Conservation (phyloP, 495 filamentous ascomycete species). For the Elaphomyces granulatus region DNA sequence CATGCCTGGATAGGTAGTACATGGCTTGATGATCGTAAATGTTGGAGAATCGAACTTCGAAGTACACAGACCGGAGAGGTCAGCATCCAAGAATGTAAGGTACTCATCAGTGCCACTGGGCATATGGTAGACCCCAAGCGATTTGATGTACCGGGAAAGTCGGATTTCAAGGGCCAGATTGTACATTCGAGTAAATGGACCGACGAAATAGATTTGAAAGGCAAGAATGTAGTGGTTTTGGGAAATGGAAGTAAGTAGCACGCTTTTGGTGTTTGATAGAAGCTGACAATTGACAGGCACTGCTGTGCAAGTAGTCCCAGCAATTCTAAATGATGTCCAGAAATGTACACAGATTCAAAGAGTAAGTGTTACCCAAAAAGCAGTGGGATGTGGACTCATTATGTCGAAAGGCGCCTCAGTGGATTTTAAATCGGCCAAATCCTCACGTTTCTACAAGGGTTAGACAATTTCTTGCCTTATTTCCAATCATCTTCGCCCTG, state of each 20-base stretch:
- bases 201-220: constrained; percentile 32
- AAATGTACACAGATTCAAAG: constrained; percentile 42
- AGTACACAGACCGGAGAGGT: constrained; percentile 4
- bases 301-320: constrained; percentile 23
- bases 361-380: constrained; percentile 3
- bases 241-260: constrained; percentile 23
- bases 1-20: constrained; percentile 8
- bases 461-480: not conserved
- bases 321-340: constrained; percentile 24
- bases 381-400: not conserved
- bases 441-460: not conserved
- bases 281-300: constrained; percentile 6
- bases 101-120: constrained; percentile 36
- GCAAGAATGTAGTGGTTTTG: constrained; percentile 43
- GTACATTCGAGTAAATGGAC: constrained; percentile 48
- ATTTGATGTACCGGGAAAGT: constrained; percentile 28
- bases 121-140: constrained; percentile 30
- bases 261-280: not conserved
- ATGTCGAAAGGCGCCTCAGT: constrained; percentile 1
- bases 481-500: constrained; percentile 5
- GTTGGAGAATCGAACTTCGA: constrained; percentile 8
- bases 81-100: constrained; percentile 24
- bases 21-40: constrained; percentile 10
- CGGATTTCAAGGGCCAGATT: constrained; percentile 35
- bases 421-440: constrained; percentile 1